A percentile compares a stretch with the other conserved stretches of the same genome.
These are phyloP conservation scores for Pseudognaphalium luteoalbum DNA, from an alignment of 129 eudicot species.

Conservation along the genomic window DNA sequence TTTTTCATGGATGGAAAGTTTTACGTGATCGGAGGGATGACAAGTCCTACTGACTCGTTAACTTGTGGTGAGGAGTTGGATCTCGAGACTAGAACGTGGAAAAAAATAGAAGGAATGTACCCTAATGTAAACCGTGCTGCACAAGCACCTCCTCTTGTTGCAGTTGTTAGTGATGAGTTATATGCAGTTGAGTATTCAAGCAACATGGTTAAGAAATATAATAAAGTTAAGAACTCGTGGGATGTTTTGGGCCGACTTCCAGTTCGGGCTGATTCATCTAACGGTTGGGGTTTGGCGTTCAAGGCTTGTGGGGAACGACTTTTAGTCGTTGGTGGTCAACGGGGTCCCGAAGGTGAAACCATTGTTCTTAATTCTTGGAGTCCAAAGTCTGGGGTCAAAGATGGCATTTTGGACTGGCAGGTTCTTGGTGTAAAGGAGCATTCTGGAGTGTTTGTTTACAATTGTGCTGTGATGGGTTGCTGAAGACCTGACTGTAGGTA, in stretches of 20 bases:
- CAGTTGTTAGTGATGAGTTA: conserved; percentile 54
- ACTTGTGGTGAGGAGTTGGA: conserved; percentile 66
- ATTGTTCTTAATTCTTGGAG: conserved; percentile 59
- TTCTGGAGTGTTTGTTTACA: conserved; percentile 61
- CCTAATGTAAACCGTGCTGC: conserved; percentile 54
- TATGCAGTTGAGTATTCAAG: conserved; percentile 53
- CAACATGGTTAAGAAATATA: conserved; percentile 52
- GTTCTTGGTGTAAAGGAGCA: conserved; percentile 62
- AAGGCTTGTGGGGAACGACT: conserved; percentile 53
- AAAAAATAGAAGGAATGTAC: conserved; percentile 55
- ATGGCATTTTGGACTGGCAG: conserved; percentile 63
- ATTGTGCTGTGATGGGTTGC: conserved; percentile 75
- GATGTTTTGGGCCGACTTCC: conserved; percentile 58
- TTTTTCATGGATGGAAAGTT: conserved; percentile 65
- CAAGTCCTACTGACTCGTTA: conserved; percentile 42
- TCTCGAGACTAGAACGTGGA: conserved; percentile 49
- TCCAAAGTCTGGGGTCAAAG: conserved; percentile 45
- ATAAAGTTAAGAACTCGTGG: conserved; percentile 55
- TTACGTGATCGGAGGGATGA: conserved; percentile 72
- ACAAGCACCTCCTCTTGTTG: conserved; percentile 72
- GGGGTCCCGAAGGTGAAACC: conserved; percentile 60
- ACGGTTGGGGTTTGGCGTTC: conserved; percentile 71
- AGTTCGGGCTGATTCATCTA: conserved; percentile 51
- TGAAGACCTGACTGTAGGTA: conserved; percentile 30
- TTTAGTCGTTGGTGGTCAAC: conserved; percentile 59